Base-by-base conservation (phyloP, 208 protist species). In the Leishmania tarentolae region DNA sequence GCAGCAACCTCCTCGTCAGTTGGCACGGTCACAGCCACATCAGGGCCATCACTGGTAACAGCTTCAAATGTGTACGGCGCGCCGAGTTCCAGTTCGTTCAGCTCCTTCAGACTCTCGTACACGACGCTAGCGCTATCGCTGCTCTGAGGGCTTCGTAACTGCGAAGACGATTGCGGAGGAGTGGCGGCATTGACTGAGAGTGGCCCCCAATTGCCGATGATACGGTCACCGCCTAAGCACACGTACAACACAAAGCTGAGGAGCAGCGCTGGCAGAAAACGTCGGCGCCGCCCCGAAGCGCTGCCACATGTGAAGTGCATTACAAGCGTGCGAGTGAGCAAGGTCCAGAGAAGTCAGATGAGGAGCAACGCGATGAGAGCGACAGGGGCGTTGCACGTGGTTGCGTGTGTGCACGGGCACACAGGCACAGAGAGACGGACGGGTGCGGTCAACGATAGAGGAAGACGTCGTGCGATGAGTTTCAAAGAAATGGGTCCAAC, bases 21-120 rank as follows among this genome's bases (percentile, higher is more conserved):
- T 13, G 74, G 74, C 40, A 66, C 8, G 24, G 74, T 47, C 15
- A 77, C 56, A 11, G 28, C 9, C 21, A n/a, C 31, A 65, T 47
- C 52, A 13, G 40, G 37, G 19, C 40, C 35, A 65, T 63, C 40
- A 11, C 15, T 24, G 7, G 9, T 3, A 21, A 73, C 68, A 0
- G 35, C 56, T 57, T 21, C 53, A 31, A 85, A 85, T 4, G n/a
- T 53, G 71, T 85, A 68, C 24, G 81, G 76, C 4, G 70, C 76
- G 4, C 81, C 76, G 47, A 78, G 28, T 3, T 56, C 28, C 35
- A 56, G 44, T 0, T 42, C 42, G 53, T 82, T 86, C 15, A 86
- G 61, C 65, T 79, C 82, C 74, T 79, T 28, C 8, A 86, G 40
- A 75, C 50, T 86, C 0, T 21, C n/a, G 52, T 79, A 86, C 21